Percentiles rank a stretch among this genome's conserved stretches.
These are phyloP conservation scores for Venturia effusa DNA, from an alignment of 2,329 filamentous ascomycete genomes.

Conservation along the genomic window DNA sequence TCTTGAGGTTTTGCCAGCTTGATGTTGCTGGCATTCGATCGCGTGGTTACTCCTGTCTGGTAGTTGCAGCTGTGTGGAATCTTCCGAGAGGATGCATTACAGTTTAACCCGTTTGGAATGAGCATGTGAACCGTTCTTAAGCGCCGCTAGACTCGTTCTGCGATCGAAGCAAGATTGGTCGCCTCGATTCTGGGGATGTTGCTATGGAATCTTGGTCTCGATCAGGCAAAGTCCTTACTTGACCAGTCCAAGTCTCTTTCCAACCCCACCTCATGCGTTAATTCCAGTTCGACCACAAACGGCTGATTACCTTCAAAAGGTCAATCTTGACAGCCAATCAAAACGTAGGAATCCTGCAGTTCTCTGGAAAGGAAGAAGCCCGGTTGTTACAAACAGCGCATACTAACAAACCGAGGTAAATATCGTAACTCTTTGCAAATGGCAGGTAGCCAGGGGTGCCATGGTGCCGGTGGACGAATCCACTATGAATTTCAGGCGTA, in stretches of 20 bases:
- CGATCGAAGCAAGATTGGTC: not conserved
- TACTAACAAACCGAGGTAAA: not conserved
- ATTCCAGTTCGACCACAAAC: not conserved
- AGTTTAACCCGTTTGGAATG: not conserved
- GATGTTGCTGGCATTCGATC: not conserved
- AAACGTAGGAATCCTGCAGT: not conserved
- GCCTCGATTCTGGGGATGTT: not conserved
- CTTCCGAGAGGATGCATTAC: not conserved
- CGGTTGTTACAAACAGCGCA: not conserved
- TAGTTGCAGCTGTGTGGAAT: not conserved
- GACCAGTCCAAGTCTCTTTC: not conserved
- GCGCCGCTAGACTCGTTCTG: not conserved
- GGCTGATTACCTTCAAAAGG: not conserved
- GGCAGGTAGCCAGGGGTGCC: not conserved
- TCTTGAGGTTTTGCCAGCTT: not conserved
- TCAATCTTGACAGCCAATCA: not conserved
- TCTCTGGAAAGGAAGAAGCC: not conserved
- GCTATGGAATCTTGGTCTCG: not conserved
- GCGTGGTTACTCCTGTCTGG: conserved; percentile 1
- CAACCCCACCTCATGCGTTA: too few relatives aligned
- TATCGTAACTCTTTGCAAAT: not conserved
- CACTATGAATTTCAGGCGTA: not conserved
- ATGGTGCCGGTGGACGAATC: not conserved
- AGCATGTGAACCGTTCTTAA: not conserved
- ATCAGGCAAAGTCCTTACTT: not conserved